Percentiles rank a stretch among this genome's conserved stretches.
These are phyloP conservation scores for Fusarium acutatum DNA, from an alignment of 2,329 filamentous ascomycete species.

Conservation along the genomic window DNA sequence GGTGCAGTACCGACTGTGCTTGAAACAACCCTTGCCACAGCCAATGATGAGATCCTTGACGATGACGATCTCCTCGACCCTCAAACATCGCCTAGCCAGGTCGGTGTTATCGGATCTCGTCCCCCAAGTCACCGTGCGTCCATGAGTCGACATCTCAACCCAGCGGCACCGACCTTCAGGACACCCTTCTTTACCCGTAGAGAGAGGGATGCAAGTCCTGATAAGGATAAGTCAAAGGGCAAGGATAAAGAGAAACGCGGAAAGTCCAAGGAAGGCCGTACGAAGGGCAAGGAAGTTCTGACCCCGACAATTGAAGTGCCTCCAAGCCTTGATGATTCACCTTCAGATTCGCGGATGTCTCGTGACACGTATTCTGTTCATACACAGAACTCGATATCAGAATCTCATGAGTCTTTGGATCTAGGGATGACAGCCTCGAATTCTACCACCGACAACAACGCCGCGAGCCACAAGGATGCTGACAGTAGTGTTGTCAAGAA, in stretches of 20 bases:
- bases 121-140: conserved; percentile 57
- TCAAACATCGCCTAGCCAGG: conserved; percentile 63
- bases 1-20: conserved; percentile 76
- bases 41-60: conserved; percentile 71
- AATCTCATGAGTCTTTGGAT: conserved; percentile 66
- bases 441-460: conserved; percentile 62
- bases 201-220: conserved; percentile 46
- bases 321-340: conserved; percentile 56
- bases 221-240: conserved; percentile 41
- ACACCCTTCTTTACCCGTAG: conserved; percentile 68
- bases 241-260: conserved; percentile 47
- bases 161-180: conserved; percentile 88
- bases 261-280: conserved; percentile 48
- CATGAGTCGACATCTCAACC: conserved; percentile 77
- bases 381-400: conserved; percentile 66
- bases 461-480: conserved; percentile 56
- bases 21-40: conserved; percentile 68
- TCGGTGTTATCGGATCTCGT: conserved; percentile 82
- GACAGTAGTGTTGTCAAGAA: conserved; percentile 69
- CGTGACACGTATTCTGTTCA: conserved; percentile 66
- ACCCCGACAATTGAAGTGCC: conserved; percentile 52
- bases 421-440: conserved; percentile 66
- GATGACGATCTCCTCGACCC: conserved; percentile 63
- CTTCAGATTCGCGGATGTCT: conserved; percentile 62
- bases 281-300: conserved; percentile 49